A percentile compares a stretch with the other conserved stretches of the same genome.
These are phyloP conservation scores for Colletotrichum horii DNA, from an alignment of 2,329 filamentous ascomycete genomes.

Conservation along the genomic window DNA sequence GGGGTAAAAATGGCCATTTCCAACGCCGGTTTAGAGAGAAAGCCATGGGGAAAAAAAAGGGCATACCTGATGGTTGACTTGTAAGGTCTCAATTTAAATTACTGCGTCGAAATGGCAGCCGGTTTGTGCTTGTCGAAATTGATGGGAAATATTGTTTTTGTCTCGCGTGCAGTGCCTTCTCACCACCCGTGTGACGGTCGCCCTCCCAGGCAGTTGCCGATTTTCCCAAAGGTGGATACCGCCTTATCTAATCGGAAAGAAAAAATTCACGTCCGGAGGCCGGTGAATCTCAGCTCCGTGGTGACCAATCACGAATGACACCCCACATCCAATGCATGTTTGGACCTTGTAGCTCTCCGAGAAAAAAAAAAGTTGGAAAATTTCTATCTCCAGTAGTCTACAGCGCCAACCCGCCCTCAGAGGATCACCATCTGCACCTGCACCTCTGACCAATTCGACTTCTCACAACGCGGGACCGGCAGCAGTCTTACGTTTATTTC, in stretches of 20 bases:
- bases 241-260: conserved; percentile 7
- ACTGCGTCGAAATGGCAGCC: not conserved
- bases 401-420: not conserved
- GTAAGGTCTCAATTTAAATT: not conserved
- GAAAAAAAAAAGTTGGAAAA: conserved; percentile 20
- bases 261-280: not conserved
- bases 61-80: not conserved
- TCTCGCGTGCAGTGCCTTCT: not conserved
- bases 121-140: not conserved
- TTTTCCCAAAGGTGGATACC: not conserved
- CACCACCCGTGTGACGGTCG: not conserved
- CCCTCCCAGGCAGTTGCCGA: not conserved
- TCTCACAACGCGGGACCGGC: not conserved
- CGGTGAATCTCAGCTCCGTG: conserved; percentile 2
- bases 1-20: not conserved
- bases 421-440: not conserved
- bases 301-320: conserved; percentile 9
- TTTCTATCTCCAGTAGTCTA: not conserved
- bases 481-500: not conserved
- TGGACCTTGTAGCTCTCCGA: conserved; percentile 19
- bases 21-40: conserved; percentile 4
- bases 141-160: not conserved
- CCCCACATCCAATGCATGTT: conserved; percentile 21
- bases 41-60: not conserved
- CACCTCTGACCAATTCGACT: not conserved